Percentiles rank a stretch among this genome's conserved stretches.
Evolutionary conservation across 73 alveolate genomes (phyloP).

Genomic region (Vitrella brassicaformis): DNA sequence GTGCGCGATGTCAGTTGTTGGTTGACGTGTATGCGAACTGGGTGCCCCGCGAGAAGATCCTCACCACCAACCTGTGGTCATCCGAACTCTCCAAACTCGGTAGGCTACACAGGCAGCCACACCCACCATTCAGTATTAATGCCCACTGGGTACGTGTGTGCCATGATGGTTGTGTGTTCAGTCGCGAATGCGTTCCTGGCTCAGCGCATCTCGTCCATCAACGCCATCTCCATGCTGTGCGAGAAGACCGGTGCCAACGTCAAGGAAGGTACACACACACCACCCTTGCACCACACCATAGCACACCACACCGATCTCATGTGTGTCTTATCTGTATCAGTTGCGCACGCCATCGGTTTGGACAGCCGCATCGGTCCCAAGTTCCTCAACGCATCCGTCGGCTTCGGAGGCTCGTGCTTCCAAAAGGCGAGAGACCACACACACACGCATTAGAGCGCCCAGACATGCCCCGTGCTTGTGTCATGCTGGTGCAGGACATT

Average conservation of each 20-base stretch:
- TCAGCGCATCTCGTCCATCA: constrained; percentile 78
- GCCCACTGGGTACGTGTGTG: no score
- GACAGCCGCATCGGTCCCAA: constrained; percentile 85
- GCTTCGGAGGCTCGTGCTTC: constrained; percentile 97
- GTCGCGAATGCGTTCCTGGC: constrained; percentile 85
- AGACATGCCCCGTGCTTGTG: no score
- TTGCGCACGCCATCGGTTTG: constrained; percentile 18
- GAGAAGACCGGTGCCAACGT: constrained; percentile 84
- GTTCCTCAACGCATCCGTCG: constrained; percentile 72
- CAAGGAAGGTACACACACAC: constrained; percentile 59
- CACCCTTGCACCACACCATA: constrained; percentile 4
- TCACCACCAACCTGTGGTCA: constrained; percentile 48
- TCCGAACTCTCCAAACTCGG: constrained; percentile 73
- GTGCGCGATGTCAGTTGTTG: constrained; percentile 29
- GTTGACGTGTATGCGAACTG: constrained; percentile 45
- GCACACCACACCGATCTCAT: background rate
- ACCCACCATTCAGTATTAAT: no score
- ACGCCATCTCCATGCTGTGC: constrained; percentile 84
- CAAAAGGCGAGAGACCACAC: no score
- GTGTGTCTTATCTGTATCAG: no score
- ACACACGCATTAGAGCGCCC: no score
- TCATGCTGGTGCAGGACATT: no score
- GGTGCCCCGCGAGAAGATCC: constrained; percentile 50
- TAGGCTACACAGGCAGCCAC: no score
- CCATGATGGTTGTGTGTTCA: no score